Conservation (phyloP, 768 basidiomycete species). For the Mycena belliarum region DNA sequence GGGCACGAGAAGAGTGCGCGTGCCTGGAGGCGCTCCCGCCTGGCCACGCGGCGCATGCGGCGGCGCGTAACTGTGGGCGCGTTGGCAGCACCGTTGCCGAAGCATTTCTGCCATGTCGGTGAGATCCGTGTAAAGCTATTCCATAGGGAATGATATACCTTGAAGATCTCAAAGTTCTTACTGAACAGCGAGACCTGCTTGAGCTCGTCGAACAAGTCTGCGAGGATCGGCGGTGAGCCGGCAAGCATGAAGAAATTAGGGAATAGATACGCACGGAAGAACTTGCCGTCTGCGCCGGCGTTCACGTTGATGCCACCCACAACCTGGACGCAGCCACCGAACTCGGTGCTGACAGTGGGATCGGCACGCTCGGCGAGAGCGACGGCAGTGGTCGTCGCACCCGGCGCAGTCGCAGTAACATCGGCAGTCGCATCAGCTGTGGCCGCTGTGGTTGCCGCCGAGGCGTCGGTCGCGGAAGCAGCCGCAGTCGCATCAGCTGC, state of each 20-base stretch:
- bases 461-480: too few species aligned
- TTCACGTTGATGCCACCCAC: neutral
- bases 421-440: too few species aligned
- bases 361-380: neutral
- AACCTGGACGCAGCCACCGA: neutral
- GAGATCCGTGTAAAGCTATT: neutral
- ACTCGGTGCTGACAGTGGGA: neutral
- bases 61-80: neutral
- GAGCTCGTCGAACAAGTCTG: too few species aligned
- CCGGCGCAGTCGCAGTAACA: too few species aligned
- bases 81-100: neutral
- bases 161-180: too few species aligned
- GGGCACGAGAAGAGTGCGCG: neutral
- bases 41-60: neutral
- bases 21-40: neutral
- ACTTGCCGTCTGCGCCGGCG: constrained; percentile 19
- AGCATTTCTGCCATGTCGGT: neutral
- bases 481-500: neutral
- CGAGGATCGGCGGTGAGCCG: too few species aligned
- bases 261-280: constrained; percentile 1
- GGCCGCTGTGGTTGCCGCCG: too few species aligned
- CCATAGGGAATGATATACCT: too few species aligned
- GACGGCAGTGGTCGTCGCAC: too few species aligned
- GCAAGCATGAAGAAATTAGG: too few species aligned
- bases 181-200: too few species aligned